A percentile compares a stretch with the other conserved stretches of the same genome.
Evolutionary conservation across 495 filamentous ascomycete genomes (phyloP).

Genomic region (Apodospora peruviana): DNA sequence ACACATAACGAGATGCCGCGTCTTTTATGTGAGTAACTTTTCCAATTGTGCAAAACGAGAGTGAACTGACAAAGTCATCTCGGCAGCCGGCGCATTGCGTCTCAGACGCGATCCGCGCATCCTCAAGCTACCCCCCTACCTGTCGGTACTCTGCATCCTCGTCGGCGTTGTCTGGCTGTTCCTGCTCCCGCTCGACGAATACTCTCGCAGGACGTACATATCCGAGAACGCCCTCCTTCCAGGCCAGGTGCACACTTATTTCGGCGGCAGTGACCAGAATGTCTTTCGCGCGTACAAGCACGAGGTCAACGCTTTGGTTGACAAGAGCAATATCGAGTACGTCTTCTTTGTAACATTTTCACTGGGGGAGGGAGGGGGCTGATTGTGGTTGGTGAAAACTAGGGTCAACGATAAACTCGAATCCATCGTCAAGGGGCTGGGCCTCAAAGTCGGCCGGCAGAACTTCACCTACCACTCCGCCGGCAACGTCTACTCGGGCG

Average conservation of each 20-base stretch:
- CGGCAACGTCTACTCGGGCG: constrained; percentile 67
- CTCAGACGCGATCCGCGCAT: constrained; percentile 63
- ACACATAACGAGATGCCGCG: constrained; percentile 22
- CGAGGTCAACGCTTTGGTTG: constrained; percentile 64
- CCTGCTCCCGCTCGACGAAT: constrained; percentile 85
- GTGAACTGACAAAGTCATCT: neutral
- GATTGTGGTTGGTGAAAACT: no score
- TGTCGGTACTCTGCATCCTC: constrained; percentile 82
- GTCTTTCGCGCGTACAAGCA: constrained; percentile 88
- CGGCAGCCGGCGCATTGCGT: constrained; percentile 42
- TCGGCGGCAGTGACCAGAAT: constrained; percentile 90
- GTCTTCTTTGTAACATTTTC: constrained; percentile 4
- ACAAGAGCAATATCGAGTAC: constrained; percentile 46
- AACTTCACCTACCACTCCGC: constrained; percentile 70
- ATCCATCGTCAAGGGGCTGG: constrained; percentile 66
- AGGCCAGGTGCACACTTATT: constrained; percentile 96
- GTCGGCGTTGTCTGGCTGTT: constrained; percentile 90
- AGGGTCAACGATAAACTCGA: constrained; percentile 66
- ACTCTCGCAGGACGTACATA: constrained; percentile 90
- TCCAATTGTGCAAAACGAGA: neutral
- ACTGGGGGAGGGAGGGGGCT: no score
- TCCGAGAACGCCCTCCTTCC: constrained; percentile 96
- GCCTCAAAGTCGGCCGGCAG: constrained; percentile 81
- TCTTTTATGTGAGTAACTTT: constrained; percentile 19
- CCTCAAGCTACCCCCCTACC: constrained; percentile 69